A percentile compares a stretch with the other conserved stretches of the same genome.
Conservation (phyloP, 495 filamentous ascomycete genomes). For the Extremus antarcticus region DNA sequence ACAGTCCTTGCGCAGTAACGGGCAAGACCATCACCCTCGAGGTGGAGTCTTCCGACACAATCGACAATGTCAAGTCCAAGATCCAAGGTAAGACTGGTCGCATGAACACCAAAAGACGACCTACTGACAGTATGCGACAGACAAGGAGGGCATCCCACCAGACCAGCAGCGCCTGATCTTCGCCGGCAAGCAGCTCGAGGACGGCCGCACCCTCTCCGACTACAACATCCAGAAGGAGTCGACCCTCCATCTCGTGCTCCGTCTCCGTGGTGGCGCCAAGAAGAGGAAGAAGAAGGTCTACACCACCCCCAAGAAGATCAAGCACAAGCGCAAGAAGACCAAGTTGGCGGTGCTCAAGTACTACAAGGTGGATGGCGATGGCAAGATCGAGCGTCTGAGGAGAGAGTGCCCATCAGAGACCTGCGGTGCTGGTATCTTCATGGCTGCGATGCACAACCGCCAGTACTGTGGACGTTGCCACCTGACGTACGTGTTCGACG, state of each 20-base stretch:
- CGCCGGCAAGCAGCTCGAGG: slow-evolving; percentile 99
- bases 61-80: slow-evolving; percentile 99
- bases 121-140: slow-evolving; percentile 32
- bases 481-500: slow-evolving; percentile 99
- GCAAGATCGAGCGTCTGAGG: slow-evolving; percentile 98
- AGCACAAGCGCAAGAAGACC: slow-evolving; percentile 99
- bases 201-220: slow-evolving; percentile 96
- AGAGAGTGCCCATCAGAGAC: slow-evolving; percentile 74
- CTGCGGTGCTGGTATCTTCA: slow-evolving; percentile 99
- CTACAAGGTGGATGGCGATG: slow-evolving; percentile 99
- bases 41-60: slow-evolving; percentile 99
- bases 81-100: slow-evolving; percentile 49
- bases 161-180: slow-evolving; percentile 99
- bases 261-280: slow-evolving; percentile 93
- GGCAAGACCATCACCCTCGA: slow-evolving; percentile 99
- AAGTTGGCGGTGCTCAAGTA: slow-evolving; percentile 99
- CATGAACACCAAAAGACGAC: not conserved
- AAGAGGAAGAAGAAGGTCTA: slow-evolving; percentile 99
- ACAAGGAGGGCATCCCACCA: slow-evolving; percentile 99
- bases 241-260: slow-evolving; percentile 95
- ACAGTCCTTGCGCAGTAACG: slow-evolving; percentile 45
- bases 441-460: slow-evolving; percentile 99
- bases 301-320: slow-evolving; percentile 99
- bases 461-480: slow-evolving; percentile 99
- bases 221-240: slow-evolving; percentile 99